Percentiles rank a stretch among this genome's conserved stretches.
These are phyloP conservation scores for Melanogaster broomeanus DNA, from an alignment of 768 basidiomycete species.

Conservation along the genomic window DNA sequence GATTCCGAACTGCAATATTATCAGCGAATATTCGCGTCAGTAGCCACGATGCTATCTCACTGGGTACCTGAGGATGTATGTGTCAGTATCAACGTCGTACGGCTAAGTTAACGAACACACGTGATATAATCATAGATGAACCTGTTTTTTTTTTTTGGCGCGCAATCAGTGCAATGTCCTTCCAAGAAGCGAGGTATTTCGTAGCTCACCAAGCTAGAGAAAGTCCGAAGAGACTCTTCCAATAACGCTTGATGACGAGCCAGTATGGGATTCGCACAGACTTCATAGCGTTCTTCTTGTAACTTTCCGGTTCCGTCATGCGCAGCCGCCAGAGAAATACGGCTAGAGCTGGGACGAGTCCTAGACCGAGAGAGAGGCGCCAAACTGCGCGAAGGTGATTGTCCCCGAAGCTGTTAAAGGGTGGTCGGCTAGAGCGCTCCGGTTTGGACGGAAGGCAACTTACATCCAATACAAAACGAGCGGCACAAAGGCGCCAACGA, in stretches of 20 bases:
- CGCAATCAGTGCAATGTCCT: background rate
- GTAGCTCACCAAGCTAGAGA: conserved; percentile 66
- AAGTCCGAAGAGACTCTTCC: conserved; percentile 71
- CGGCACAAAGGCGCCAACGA: conserved; percentile 77
- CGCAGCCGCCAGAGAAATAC: conserved; percentile 87
- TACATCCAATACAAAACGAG: conserved; percentile 89
- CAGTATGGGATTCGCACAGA: conserved; percentile 69
- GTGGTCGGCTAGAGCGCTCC: background rate
- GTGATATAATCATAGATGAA: conserved; percentile 83
- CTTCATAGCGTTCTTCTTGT: conserved; percentile 80
- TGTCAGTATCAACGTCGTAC: background rate
- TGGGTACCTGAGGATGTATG: conserved; percentile 49
- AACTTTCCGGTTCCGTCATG: conserved; percentile 80
- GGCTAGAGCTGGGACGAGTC: conserved; percentile 73
- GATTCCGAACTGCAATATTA: conserved; percentile 61
- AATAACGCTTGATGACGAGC: conserved; percentile 80
- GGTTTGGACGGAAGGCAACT: conserved; percentile 22
- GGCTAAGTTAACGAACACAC: conserved; percentile 39
- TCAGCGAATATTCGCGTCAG: background rate
- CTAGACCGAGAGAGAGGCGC: conserved; percentile 85
- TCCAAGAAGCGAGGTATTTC: background rate
- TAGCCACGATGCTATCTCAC: conserved; percentile 39
- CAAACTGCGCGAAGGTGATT: conserved; percentile 85
- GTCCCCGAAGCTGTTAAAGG: conserved; percentile 58
- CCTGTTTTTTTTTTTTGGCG: conserved; percentile 31